phyloP scores from a whole-genome alignment of 371 early-diverging fungal genomes.

The Nosema bombycis region DNA sequence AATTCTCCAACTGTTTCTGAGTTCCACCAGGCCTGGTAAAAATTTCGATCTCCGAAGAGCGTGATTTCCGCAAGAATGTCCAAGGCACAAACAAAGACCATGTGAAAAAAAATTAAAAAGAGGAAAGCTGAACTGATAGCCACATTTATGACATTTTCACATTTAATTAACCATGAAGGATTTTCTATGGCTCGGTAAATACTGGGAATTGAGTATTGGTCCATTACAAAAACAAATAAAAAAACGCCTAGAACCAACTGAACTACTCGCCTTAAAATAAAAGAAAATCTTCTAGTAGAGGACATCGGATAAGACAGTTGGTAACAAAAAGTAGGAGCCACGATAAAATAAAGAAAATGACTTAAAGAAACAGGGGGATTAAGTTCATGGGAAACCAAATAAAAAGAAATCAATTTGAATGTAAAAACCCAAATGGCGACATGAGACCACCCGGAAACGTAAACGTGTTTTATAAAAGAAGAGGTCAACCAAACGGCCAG shows the following conservation, averaged over 20 bases:
- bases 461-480: slow-evolving; percentile 27
- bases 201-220: slow-evolving; percentile 57
- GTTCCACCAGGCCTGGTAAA: slow-evolving; percentile 98
- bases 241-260: slow-evolving; percentile 27
- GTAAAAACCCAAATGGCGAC: slow-evolving; percentile 9
- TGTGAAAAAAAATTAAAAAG: slow-evolving; percentile 75
- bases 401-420: slow-evolving; percentile 39
- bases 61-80: slow-evolving; percentile 88
- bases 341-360: slow-evolving; percentile 48
- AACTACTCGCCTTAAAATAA: not conserved
- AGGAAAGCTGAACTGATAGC: slow-evolving; percentile 57
- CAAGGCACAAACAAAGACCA: slow-evolving; percentile 85
- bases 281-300: slow-evolving; percentile 6
- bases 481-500: not conserved
- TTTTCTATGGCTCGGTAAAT: slow-evolving; percentile 36
- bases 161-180: not conserved
- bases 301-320: slow-evolving; percentile 6
- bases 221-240: slow-evolving; percentile 53
- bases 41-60: slow-evolving; percentile 83
- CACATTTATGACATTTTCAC: slow-evolving; percentile 46
- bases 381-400: not conserved
- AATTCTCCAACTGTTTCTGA: slow-evolving; percentile 80
- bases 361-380: not conserved
- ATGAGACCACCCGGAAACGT: slow-evolving; percentile 38
- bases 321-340: slow-evolving; percentile 51